phyloP scores from a whole-genome alignment of 345 rosid species.

The Populus simonii region DNA sequence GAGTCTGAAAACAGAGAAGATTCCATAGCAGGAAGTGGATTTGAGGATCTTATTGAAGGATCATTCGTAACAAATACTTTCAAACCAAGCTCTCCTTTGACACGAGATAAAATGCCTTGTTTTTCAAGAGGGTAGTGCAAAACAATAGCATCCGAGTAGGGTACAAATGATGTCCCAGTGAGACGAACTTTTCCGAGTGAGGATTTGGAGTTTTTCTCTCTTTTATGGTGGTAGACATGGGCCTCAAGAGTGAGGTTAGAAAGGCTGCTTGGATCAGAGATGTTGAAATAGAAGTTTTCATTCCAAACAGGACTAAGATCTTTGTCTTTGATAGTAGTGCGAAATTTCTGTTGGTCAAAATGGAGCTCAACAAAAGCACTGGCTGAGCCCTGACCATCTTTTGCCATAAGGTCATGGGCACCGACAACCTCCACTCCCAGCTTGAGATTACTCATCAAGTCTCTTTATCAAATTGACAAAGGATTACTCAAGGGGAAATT shows the following conservation, averaged over 20 bases:
- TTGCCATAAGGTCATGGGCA: conserved; percentile 64
- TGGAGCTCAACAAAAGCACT: conserved; percentile 74
- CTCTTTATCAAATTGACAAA: neutral
- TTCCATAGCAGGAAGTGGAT: conserved; percentile 47
- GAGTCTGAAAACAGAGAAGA: conserved; percentile 30
- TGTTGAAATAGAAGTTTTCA: conserved; percentile 77
- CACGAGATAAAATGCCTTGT: conserved; percentile 46
- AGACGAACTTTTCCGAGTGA: conserved; percentile 70
- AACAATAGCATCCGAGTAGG: conserved; percentile 68
- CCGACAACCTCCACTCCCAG: conserved; percentile 84
- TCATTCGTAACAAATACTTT: conserved; percentile 72
- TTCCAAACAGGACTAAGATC: conserved; percentile 82
- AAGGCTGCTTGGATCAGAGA: conserved; percentile 61
- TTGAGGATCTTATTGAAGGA: conserved; percentile 49
- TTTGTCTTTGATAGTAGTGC: conserved; percentile 57
- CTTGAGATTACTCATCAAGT: conserved; percentile 62
- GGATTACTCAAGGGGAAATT: neutral
- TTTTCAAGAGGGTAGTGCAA: conserved; percentile 83
- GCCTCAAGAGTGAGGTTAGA: conserved; percentile 62
- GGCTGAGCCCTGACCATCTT: conserved; percentile 44
- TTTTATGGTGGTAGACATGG: conserved; percentile 41
- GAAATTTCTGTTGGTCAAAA: conserved; percentile 71
- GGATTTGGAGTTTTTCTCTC: conserved; percentile 41
- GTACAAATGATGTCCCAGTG: conserved; percentile 69
- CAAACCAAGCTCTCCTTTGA: conserved; percentile 72